Evolutionary conservation across 2,329 filamentous ascomycete species (phyloP), one percentile per base, ranked within the genome.

Genomic region (Fusarium tupiense): DNA sequence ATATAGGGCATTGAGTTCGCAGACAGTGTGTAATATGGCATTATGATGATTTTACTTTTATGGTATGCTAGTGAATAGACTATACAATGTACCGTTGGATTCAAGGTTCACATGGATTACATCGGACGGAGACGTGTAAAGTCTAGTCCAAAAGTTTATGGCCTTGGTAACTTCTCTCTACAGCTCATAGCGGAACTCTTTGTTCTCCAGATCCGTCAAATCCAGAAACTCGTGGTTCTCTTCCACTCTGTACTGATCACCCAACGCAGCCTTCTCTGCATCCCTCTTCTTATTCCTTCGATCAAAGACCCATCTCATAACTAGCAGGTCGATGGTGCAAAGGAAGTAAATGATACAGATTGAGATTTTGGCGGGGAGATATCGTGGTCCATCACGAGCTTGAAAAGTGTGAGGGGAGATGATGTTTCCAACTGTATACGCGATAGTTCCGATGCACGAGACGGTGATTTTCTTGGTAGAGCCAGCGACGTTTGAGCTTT

Each of bases 271-370:
- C 54, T 64, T 74, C 37, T 69, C 67, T 2, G 47, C 24, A 24
- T 76, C 67, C 6, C 73, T 61, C 13, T 63, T 60, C 54, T 67
- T 68, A 17, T 75, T 75, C 20, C 72, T 54, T 17, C 33, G 58
- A 26, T 57, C 50, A 14, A 75, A 74, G 3, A 75, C 62, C 71
- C 67, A 75, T 29, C 74, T 58, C 62, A 76, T 75, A 3, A 74
- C 41, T 19, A 76, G 49, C 38, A 76, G 13, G 16, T 76, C 73
- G 20, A 74, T 22, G 2, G 71, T 76, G 26, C 68, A 69, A 5
- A 76, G 52, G 19, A 75, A 73, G 40, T 76, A 76, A n/a, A 75
- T 75, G 19, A 76, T 67, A 33, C 70, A 76, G 20, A 76, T 76
- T 0, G 74, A 74, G 16, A 75, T 69, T 26, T 75, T 76, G 3